phyloP scores from a whole-genome alignment of 768 basidiomycete species.

The Fomitopsis serialis region DNA sequence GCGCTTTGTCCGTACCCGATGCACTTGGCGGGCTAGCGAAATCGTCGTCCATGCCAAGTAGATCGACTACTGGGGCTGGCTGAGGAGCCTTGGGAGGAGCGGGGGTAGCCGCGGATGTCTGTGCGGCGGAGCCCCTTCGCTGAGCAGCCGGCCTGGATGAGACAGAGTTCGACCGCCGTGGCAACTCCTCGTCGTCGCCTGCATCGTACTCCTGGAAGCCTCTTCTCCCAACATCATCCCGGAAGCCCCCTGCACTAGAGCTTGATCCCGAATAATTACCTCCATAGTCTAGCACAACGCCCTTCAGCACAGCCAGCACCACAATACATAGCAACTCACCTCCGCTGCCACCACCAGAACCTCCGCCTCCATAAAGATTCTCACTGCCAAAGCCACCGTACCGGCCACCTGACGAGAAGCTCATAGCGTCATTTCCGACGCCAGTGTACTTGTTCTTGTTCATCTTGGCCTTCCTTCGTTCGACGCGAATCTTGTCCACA shows the following conservation, averaged over 20 bases:
- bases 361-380: conserved; percentile 31
- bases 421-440: conserved; percentile 74
- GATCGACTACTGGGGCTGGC: conserved; percentile 44
- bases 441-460: conserved; percentile 91
- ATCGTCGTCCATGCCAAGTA: conserved; percentile 79
- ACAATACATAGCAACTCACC: conserved; percentile 7
- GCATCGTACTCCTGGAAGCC: conserved; percentile 95
- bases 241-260: conserved; percentile 45
- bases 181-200: conserved; percentile 74
- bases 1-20: conserved; percentile 48
- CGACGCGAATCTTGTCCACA: conserved; percentile 82
- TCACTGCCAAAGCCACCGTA: conserved; percentile 74
- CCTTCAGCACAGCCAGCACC: conserved; percentile 5
- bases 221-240: conserved; percentile 48
- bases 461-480: conserved; percentile 87
- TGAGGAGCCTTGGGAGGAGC: conserved; percentile 38
- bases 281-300: conserved; percentile 20
- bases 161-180: conserved; percentile 35
- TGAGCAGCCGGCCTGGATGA: conserved; percentile 26
- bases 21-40: conserved; percentile 28
- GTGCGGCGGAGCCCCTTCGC: conserved; percentile 35
- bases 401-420: conserved; percentile 52
- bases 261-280: conserved; percentile 30
- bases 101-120: conserved; percentile 20
- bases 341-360: conserved; percentile 11